Base-by-base conservation (phyloP, 2,329 filamentous ascomycete species). In the Calonectria ilicicola region DNA sequence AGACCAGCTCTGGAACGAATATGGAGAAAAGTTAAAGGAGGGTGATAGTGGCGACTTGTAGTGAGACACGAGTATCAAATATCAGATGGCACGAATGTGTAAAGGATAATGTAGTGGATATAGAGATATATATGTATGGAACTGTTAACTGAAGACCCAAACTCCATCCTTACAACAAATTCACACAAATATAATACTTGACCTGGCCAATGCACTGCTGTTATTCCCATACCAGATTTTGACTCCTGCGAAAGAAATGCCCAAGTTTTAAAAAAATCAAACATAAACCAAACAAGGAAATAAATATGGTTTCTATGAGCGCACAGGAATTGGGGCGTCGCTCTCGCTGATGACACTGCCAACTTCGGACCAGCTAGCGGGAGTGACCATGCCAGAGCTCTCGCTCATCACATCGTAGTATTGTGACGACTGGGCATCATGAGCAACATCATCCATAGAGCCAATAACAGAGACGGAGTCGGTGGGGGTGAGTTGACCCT, bases 1-100 rank as follows among this genome's bases (percentile, higher is more conserved):
- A 1, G 86, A 89, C 53, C 86, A 92, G 74, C 84, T 98, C 35
- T 98, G 95, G 93, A 85, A 87, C 23, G 92, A 94, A 72, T 98
- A 98, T 84, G 87, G 82, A 8, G 79, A 84, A 35, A 79, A 77
- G 29, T 53, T 83, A 14, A 73, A 77, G 56, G 56, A 63, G 10
- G 44, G n/a, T 19, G 32, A 60, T 19, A 32, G 72, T 2, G 53
- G 69, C 14, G 46, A 27, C 19, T 29, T 29, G 26, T 62, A 62
- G 29, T 19, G 27, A 10, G 12, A 19, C 10, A 38, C n/a, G 21
- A 5, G 7, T n/a, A 65, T 32, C 12, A 32, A 65, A 12, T n/a
- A 60, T 29, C 35, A 38, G 23, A 29, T 32, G 5, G 38, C 38
- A 21, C 10, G 42, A 60, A 38, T 58, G 19, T n/a, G 65, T 15